Percentiles rank a stretch among this genome's conserved stretches.
Conservation (phyloP, 352 stramenopile species). For the Globisporangium parvum region DNA sequence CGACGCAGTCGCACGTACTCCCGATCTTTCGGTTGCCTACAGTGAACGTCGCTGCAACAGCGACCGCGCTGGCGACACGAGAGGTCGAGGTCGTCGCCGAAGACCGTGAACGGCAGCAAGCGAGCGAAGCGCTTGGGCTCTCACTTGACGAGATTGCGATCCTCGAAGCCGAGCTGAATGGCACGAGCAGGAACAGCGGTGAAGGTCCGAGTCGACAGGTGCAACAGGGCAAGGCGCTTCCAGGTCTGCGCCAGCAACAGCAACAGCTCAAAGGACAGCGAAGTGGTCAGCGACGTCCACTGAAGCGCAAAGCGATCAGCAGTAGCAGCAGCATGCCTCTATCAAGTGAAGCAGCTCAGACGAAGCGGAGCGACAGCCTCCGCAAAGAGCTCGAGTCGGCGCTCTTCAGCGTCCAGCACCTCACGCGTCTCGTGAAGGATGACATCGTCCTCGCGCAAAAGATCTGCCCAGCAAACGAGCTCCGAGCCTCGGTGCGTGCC, state of each 20-base stretch:
- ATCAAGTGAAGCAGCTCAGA: neutral
- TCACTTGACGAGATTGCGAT: constrained; percentile 60
- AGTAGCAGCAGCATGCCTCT: neutral
- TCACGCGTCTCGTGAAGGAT: constrained; percentile 64
- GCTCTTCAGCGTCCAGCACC: constrained; percentile 54
- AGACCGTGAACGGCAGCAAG: constrained; percentile 45
- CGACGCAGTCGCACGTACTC: constrained; percentile 39
- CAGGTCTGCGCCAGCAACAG: neutral
- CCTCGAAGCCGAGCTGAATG: constrained; percentile 50
- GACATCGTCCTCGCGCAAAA: constrained; percentile 66
- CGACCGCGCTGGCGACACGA: constrained; percentile 27
- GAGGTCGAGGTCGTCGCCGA: constrained; percentile 41
- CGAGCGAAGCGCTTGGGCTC: constrained; percentile 57
- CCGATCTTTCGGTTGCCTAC: constrained; percentile 65
- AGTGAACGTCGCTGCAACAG: constrained; percentile 42
- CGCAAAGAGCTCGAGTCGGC: constrained; percentile 51
- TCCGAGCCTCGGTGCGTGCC: constrained; percentile 40
- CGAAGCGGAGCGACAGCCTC: constrained; percentile 20
- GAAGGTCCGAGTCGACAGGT: neutral
- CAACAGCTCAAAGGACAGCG: neutral
- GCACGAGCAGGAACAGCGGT: neutral
- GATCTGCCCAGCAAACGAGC: constrained; percentile 55
- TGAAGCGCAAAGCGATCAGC: constrained; percentile 1
- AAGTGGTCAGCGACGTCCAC: neutral
- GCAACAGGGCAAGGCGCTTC: constrained; percentile 5